Conservation (phyloP, 495 filamentous ascomycete species). For the Neurospora sp. region DNA sequence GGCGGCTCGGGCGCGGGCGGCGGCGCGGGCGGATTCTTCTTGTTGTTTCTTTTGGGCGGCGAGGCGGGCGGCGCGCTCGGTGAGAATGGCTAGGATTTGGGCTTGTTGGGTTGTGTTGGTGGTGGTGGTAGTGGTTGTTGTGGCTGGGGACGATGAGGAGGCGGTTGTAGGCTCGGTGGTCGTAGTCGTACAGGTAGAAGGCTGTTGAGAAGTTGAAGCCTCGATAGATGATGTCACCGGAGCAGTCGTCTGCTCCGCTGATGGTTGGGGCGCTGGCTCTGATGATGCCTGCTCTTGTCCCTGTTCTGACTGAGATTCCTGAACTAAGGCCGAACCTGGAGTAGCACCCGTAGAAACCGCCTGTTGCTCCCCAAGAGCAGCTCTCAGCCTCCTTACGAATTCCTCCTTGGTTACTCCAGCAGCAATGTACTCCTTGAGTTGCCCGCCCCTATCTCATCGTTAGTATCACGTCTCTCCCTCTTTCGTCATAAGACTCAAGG, state of each 20-base stretch:
- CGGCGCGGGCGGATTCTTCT: slow-evolving; percentile 20
- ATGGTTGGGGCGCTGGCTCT: slow-evolving; percentile 1
- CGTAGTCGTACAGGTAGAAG: background rate
- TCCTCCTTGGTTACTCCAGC: slow-evolving; percentile 48
- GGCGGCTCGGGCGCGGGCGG: slow-evolving; percentile 21
- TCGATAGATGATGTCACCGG: background rate
- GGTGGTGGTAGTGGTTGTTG: background rate
- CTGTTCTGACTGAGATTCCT: background rate
- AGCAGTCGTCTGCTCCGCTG: background rate
- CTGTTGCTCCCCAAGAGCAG: slow-evolving; percentile 21
- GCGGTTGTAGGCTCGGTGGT: background rate
- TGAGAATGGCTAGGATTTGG: slow-evolving; percentile 11
- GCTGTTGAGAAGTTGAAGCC: background rate
- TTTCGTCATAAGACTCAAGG: background rate
- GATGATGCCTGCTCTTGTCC: background rate
- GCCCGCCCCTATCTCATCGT: slow-evolving; percentile 38
- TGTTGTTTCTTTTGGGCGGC: slow-evolving; percentile 20
- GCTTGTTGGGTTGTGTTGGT: slow-evolving; percentile 4
- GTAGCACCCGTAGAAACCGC: background rate
- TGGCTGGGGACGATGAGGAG: background rate
- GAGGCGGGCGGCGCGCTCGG: slow-evolving; percentile 20
- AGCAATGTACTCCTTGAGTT: slow-evolving; percentile 55
- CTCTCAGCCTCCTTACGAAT: slow-evolving; percentile 40
- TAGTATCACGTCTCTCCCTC: background rate
- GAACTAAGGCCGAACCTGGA: background rate